These are phyloP conservation scores for Oryza longistaminata DNA, from an alignment of 176 grass and related monocot species.

Conservation along the genomic window DNA sequence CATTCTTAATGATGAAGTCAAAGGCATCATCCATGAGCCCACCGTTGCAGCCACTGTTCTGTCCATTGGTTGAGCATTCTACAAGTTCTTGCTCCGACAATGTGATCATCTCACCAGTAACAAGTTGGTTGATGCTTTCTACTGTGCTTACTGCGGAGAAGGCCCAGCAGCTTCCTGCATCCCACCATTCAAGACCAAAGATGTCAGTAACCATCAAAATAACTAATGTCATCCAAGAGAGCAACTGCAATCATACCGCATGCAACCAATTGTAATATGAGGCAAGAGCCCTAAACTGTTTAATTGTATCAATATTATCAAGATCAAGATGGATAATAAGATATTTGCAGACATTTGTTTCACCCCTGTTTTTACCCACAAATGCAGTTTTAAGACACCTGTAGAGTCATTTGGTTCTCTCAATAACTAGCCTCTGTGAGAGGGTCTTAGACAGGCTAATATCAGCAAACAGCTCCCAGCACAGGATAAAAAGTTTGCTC, in stretches of 20 bases:
- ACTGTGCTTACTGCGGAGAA: conserved; percentile 85
- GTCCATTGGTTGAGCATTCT: conserved; percentile 60
- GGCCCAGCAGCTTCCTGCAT: conserved; percentile 95
- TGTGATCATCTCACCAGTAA: conserved; percentile 69
- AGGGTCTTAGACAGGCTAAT: too few relatives aligned
- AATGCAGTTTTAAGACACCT: not conserved
- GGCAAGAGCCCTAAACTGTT: not conserved
- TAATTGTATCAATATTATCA: not conserved
- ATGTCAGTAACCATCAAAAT: conserved; percentile 3
- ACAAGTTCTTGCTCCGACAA: conserved; percentile 87
- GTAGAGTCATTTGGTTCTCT: too few relatives aligned
- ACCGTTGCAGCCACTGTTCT: conserved; percentile 82
- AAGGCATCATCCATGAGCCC: conserved; percentile 88
- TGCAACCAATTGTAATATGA: not conserved
- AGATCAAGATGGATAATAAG: not conserved
- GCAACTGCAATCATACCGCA: not conserved
- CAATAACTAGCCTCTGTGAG: too few relatives aligned
- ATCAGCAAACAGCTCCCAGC: not conserved
- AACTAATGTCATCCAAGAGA: not conserved
- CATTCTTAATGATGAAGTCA: conserved; percentile 75
- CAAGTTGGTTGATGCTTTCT: conserved; percentile 87
- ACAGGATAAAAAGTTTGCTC: not conserved
- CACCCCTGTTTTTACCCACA: not conserved
- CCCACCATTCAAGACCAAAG: not conserved
- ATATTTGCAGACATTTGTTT: not conserved